Conservation (phyloP, 805 yeast species). For the Candida incommunis region DNA sequence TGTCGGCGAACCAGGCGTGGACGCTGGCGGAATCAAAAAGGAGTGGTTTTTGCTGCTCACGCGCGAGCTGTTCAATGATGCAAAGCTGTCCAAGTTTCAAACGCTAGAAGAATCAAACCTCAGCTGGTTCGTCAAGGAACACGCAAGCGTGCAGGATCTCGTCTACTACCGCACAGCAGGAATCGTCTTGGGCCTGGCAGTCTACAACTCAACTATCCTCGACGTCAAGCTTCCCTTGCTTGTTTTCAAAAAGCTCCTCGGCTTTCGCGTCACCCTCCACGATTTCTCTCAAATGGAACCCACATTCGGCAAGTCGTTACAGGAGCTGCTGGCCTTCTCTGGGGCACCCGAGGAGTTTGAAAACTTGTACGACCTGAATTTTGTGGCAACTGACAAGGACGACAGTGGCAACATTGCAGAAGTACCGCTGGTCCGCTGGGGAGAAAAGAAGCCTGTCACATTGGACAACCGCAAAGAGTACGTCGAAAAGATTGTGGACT, state of each 20-base stretch:
- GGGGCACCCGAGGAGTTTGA: conserved; percentile 29
- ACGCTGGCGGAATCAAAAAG: conserved; percentile 87
- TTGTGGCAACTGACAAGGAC: conserved; percentile 48
- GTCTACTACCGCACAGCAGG: conserved; percentile 60
- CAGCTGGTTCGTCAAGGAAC: conserved; percentile 48
- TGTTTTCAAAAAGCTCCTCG: conserved; percentile 59
- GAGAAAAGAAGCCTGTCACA: conserved; percentile 42
- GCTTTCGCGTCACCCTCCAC: conserved; percentile 36
- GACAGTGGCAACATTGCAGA: conserved; percentile 30
- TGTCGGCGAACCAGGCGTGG: conserved; percentile 81
- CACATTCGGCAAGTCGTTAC: conserved; percentile 38
- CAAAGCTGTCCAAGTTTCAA: conserved; percentile 47
- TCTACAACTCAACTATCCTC: conserved; percentile 76
- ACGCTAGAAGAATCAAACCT: conserved; percentile 51
- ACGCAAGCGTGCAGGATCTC: conserved; percentile 12
- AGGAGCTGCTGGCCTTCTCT: conserved; percentile 30
- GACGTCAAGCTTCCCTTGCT: conserved; percentile 68
- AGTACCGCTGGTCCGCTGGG: conserved; percentile 43
- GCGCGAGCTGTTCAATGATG: conserved; percentile 52
- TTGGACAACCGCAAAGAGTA: conserved; percentile 43
- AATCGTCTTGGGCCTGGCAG: conserved; percentile 75
- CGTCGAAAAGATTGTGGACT: conserved; percentile 47
- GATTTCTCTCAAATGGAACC: conserved; percentile 67
- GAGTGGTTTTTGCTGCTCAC: conserved; percentile 84
- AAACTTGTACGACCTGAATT: conserved; percentile 39